phyloP scores from a whole-genome alignment of 1,139 yeast species.

The Meyerozyma guilliermondii region DNA sequence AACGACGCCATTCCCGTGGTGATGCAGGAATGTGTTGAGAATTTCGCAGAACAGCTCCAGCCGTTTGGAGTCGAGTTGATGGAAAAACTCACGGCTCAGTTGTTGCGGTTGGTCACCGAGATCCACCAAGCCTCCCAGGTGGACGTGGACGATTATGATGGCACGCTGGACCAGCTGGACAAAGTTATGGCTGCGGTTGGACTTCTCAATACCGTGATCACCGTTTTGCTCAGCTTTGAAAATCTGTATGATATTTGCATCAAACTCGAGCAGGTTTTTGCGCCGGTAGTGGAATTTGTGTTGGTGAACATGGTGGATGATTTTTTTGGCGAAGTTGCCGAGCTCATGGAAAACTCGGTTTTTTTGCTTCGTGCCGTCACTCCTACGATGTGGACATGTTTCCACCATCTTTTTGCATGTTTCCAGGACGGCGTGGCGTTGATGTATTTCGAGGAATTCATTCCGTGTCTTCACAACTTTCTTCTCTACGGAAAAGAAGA shows the following conservation, averaged over 20 bases:
- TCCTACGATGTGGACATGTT: conserved; percentile 71
- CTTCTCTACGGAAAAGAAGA: conserved; percentile 64
- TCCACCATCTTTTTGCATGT: conserved; percentile 50
- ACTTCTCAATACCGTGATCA: conserved; percentile 77
- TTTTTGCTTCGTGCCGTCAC: conserved; percentile 69
- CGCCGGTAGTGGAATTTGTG: conserved; percentile 69
- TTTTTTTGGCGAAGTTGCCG: conserved; percentile 77
- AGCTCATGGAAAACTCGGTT: conserved; percentile 80
- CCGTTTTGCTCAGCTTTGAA: conserved; percentile 83
- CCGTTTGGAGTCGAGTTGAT: conserved; percentile 92
- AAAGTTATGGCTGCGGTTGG: conserved; percentile 89
- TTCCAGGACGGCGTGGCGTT: conserved; percentile 53
- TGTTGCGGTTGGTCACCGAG: conserved; percentile 68
- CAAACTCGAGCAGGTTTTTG: conserved; percentile 65
- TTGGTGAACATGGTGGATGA: conserved; percentile 65
- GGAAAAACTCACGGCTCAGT: conserved; percentile 73
- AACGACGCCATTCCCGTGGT: conserved; percentile 85
- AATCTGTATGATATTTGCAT: conserved; percentile 64
- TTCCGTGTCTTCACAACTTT: conserved; percentile 72
- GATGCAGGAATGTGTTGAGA: conserved; percentile 94
- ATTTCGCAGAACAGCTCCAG: conserved; percentile 79
- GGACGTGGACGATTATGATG: conserved; percentile 36
- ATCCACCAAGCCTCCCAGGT: conserved; percentile 55
- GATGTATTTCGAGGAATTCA: conserved; percentile 69
- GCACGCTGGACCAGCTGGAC: conserved; percentile 56